Evolutionary conservation across 2,329 filamentous ascomycete genomes (phyloP).

Genomic region (Pestalotiopsis sp.): DNA sequence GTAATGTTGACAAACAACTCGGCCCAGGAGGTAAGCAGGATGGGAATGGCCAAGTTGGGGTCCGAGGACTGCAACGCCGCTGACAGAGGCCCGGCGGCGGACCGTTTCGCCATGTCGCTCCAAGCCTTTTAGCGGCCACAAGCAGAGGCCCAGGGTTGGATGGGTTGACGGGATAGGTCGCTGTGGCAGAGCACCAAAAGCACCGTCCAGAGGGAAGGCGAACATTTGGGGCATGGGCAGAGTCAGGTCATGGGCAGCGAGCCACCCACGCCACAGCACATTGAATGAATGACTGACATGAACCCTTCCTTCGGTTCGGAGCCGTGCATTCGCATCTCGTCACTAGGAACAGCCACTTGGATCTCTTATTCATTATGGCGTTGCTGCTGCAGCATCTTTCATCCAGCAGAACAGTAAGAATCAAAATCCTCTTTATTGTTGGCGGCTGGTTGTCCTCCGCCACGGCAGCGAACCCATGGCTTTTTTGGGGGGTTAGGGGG

Average conservation of each 20-base stretch:
- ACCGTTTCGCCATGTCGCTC: constrained; percentile 1
- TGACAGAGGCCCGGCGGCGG: neutral
- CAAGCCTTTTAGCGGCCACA: neutral
- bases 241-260: neutral
- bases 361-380: neutral
- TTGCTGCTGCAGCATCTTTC: neutral
- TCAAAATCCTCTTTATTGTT: neutral
- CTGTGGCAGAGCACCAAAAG: neutral
- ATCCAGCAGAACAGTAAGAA: neutral
- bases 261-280: neutral
- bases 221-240: neutral
- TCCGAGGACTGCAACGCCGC: constrained; percentile 3
- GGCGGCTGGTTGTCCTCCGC: neutral
- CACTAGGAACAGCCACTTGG: neutral
- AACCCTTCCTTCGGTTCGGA: neutral
- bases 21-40: neutral
- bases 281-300: neutral
- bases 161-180: neutral
- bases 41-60: neutral
- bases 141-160: neutral
- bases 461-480: neutral
- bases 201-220: neutral
- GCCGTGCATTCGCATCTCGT: neutral
- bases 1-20: neutral
- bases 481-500: neutral